Base-by-base conservation (phyloP, 2,329 filamentous ascomycete species). In the Penicillium sp. region DNA sequence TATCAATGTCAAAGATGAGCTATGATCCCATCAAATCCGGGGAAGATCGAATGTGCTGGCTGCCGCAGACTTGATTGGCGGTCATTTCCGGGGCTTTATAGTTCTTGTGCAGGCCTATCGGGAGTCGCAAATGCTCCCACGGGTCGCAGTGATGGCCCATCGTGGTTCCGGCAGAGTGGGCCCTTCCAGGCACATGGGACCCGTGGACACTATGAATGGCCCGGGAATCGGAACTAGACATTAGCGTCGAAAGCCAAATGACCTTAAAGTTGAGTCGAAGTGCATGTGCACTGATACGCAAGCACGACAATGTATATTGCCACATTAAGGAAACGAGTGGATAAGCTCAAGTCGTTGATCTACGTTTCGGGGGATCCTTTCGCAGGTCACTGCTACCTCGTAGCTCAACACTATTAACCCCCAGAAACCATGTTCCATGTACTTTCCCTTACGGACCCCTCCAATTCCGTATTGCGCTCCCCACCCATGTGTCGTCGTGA, bases 401-500 rank as follows among this genome's bases (percentile, higher is more conserved):
- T 10, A 23, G 20, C 23, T 29, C 14, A n/a, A 11, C n/a, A 8
- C 11, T 7, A 22, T 20, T 29, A 16, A 16, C 24, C 14, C 11
- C 20, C 13, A 9, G 10, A 20, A 20, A 6, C 14, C n/a, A 27
- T 40, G 42, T 49, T 29, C 22, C 39, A 35, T 32, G 27, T 49
- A 49, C 47, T 42, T 49, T 40, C 34, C 24, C 32, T 11, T n/a
- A 27, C 23, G 40, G 29, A 42, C 38, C 46, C 26, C 36, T 40
- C 39, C 24, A n/a, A 38, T 32, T 26, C 28, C 41, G 40, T 41
- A 55, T 55, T 45, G 35, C 9, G 11, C 41, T 51, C 42, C 39
- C 46, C 42, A 52, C 55, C 61, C 65, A 67, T 66, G 65, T 68
- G 65, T 65, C 23, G 34, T 40, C 43, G 44, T 67, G 65, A 67